These are phyloP conservation scores for Vitis cinerea DNA, from an alignment of 164 flowering plant genomes.

Conservation along the genomic window DNA sequence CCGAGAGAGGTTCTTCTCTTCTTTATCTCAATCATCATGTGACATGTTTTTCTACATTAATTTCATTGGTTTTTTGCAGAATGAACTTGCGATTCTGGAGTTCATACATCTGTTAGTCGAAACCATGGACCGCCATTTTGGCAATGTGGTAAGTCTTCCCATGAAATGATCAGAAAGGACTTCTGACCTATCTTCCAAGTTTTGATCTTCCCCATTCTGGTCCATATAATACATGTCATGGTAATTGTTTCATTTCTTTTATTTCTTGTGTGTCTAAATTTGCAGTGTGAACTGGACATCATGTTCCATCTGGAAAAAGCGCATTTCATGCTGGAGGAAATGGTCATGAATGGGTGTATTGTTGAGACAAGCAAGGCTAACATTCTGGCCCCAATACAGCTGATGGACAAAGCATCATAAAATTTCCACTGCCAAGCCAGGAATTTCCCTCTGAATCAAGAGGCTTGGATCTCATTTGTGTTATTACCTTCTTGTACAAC, in stretches of 20 bases:
- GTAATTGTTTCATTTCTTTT: background rate
- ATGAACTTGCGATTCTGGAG: slow-evolving; percentile 93
- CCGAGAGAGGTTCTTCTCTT: no score
- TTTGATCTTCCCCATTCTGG: background rate
- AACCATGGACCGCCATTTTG: slow-evolving; percentile 99
- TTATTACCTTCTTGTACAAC: slow-evolving; percentile 1
- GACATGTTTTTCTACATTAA: no score
- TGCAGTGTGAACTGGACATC: slow-evolving; percentile 97
- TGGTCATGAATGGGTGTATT: slow-evolving; percentile 98
- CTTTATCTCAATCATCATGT: no score
- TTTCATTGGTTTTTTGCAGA: slow-evolving; percentile 43
- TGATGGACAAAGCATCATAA: slow-evolving; percentile 84
- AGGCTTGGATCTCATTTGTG: background rate
- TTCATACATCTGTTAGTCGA: slow-evolving; percentile 93
- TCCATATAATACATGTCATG: background rate
- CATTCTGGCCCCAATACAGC: slow-evolving; percentile 79
- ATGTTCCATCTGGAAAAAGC: slow-evolving; percentile 99
- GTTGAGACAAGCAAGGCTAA: slow-evolving; percentile 93
- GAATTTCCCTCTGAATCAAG: background rate
- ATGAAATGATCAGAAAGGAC: background rate
- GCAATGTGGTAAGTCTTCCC: slow-evolving; percentile 79
- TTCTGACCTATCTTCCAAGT: background rate
- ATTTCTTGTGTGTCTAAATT: background rate
- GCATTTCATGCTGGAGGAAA: slow-evolving; percentile 98
- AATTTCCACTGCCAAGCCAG: background rate